These are phyloP conservation scores for Melampsora larici-populina DNA, from an alignment of 1,284 basidiomycete species.

Conservation along the genomic window DNA sequence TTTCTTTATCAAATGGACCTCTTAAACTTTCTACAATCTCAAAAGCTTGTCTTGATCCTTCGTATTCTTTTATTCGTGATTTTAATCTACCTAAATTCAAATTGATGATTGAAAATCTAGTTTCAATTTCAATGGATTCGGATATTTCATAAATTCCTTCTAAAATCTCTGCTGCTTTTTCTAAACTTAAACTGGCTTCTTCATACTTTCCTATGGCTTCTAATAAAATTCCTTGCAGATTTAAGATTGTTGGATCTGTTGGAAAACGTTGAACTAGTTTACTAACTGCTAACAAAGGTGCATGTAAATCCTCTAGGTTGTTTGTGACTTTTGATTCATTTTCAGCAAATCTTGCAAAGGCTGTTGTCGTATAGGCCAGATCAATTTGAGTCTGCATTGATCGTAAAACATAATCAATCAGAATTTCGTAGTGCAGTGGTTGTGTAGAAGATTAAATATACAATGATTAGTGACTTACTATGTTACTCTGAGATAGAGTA, in stretches of 20 bases:
- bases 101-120: constrained; percentile 76
- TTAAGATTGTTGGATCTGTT: constrained; percentile 55
- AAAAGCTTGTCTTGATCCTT: constrained; percentile 67
- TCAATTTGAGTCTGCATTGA: constrained; percentile 26
- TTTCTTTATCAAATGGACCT: constrained; percentile 57
- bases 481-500: constrained; percentile 63
- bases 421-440: neutral
- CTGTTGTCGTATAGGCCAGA: constrained; percentile 25
- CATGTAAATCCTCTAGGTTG: constrained; percentile 6
- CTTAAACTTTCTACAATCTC: constrained; percentile 66
- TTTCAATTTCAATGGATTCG: constrained; percentile 73
- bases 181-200: constrained; percentile 63
- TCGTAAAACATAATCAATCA: neutral
- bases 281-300: constrained; percentile 32
- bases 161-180: constrained; percentile 68
- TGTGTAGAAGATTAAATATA: no score
- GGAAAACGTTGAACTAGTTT: constrained; percentile 37
- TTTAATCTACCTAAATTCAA: constrained; percentile 75
- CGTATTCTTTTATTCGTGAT: constrained; percentile 63
- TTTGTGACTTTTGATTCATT: constrained; percentile 1
- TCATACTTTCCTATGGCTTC: constrained; percentile 74
- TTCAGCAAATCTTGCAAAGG: constrained; percentile 12
- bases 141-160: constrained; percentile 83
- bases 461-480: constrained; percentile 66
- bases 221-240: constrained; percentile 79